Evolutionary conservation across 2,329 filamentous ascomycete genomes (phyloP), one percentile per base, ranked within the genome.

Genomic region (Huntiella abstrusa): DNA sequence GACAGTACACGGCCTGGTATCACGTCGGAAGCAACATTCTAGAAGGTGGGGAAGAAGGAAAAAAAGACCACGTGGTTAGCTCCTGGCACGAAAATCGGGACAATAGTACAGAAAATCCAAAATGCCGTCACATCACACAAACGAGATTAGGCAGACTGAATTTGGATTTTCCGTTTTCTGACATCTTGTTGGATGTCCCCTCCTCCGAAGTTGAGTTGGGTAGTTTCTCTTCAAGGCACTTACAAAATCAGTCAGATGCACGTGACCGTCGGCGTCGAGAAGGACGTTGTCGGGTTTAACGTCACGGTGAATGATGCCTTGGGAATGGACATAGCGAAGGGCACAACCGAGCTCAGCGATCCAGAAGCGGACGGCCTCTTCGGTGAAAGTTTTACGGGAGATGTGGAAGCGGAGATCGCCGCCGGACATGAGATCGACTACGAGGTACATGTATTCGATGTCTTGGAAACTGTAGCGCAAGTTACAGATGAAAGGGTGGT

Each of bases 401-500:
- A 98, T 96, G 64, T 98, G 91, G 61, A 96, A 98, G 58, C 91
- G 80, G 52, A 98, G 65, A 63, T 98, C 91, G 57, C 91, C 91
- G 49, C 91, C 91, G 57, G 81, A 96, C 91, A 98, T 98, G 51
- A 98, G 67, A 64, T 98, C 91, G 52, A 98, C 86, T 45, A 98
- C 88, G 47, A 98, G 77, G 62, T 98, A 94, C 85, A 98, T 81
- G 64, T 98, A 98, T 63, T 98, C 91, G 56, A 96, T 86, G 63
- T 98, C 91, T 64, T 98, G 91, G 60, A 98, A 98, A 64, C 87
- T 95, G 66, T 96, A 98, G 57, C 91, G 83, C 68, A 98, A 68
- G 63, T 98, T 98, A 68, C 88, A 96, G 55, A 98, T 82, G 62
- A 96, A 98, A 19, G 88, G 86, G 58, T 98, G 91, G 60, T 94